Conservation (phyloP, 306 rosid genomes). For the Cicer yamashitae region DNA sequence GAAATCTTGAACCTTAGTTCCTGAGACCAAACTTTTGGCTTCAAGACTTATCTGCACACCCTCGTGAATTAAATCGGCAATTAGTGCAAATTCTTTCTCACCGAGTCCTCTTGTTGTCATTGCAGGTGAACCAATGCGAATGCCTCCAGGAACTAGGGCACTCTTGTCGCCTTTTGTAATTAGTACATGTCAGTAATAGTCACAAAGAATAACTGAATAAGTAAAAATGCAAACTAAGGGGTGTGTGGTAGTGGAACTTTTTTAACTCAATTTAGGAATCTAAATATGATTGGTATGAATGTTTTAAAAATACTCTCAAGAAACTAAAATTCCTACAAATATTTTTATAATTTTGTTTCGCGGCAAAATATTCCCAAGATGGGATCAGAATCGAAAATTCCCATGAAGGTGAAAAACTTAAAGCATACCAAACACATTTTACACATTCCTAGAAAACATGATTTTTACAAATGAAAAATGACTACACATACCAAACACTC, state of each 20-base stretch:
- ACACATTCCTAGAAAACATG: background rate
- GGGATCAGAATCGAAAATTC: background rate
- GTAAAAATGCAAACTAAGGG: background rate
- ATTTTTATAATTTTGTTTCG: too few relatives aligned
- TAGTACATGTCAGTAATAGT: slow-evolving; percentile 26
- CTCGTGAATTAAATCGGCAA: slow-evolving; percentile 85
- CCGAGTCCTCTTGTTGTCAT: slow-evolving; percentile 94
- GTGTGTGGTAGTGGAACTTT: background rate
- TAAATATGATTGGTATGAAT: background rate
- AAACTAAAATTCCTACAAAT: background rate
- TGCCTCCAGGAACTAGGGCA: slow-evolving; percentile 90
- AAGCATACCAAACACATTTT: background rate
- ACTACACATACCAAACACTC: background rate
- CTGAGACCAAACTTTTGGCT: slow-evolving; percentile 67
- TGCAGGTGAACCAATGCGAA: slow-evolving; percentile 96
- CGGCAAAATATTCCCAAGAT: background rate
- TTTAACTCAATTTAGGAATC: background rate
- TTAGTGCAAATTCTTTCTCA: slow-evolving; percentile 67
- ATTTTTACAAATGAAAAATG: background rate
- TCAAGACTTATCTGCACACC: slow-evolving; percentile 76
- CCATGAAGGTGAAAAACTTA: background rate
- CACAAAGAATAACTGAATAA: slow-evolving; percentile 14
- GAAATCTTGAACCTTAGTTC: slow-evolving; percentile 87
- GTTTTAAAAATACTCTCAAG: background rate
- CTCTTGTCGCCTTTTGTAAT: slow-evolving; percentile 78